These are phyloP conservation scores for Fusarium chlamydosporum DNA, from an alignment of 2,329 filamentous ascomycete genomes.

Conservation along the genomic window DNA sequence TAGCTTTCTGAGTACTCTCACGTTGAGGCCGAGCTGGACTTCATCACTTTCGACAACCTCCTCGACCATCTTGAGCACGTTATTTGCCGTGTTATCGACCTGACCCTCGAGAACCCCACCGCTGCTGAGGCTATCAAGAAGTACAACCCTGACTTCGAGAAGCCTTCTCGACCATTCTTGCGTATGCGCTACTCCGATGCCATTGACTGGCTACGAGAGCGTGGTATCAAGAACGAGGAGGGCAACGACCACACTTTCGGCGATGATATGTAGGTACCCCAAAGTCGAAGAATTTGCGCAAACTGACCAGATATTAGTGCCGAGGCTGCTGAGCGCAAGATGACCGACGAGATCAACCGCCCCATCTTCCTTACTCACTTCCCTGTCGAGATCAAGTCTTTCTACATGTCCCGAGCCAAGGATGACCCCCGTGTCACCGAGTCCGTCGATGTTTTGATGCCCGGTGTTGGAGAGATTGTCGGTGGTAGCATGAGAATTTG, in stretches of 20 bases:
- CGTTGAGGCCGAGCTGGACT: conserved; percentile 96
- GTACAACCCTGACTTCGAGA: conserved; percentile 91
- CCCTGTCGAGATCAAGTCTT: conserved; percentile 96
- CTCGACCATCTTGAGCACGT: conserved; percentile 88
- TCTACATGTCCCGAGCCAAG: conserved; percentile 96
- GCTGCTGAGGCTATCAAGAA: conserved; percentile 81
- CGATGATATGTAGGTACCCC: conserved; percentile 78
- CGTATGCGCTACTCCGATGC: conserved; percentile 96
- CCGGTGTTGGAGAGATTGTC: conserved; percentile 96
- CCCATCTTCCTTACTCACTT: conserved; percentile 98
- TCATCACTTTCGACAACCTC: conserved; percentile 92
- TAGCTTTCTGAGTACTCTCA: conserved; percentile 92
- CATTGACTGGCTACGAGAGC: conserved; percentile 91
- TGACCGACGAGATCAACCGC: conserved; percentile 96
- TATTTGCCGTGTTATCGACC: conserved; percentile 87
- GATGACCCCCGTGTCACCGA: conserved; percentile 88
- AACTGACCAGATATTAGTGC: conserved; percentile 60
- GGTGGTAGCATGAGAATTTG: conserved; percentile 98
- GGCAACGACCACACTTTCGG: conserved; percentile 91
- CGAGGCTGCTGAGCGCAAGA: conserved; percentile 93
- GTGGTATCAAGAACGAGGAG: conserved; percentile 94
- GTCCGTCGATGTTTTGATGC: conserved; percentile 88
- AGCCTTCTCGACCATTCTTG: conserved; percentile 87
- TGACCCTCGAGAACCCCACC: conserved; percentile 79
- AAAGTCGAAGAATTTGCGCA: not conserved